phyloP scores from a whole-genome alignment of 2,329 filamentous ascomycete genomes.

The Neofusicoccum sp. region DNA sequence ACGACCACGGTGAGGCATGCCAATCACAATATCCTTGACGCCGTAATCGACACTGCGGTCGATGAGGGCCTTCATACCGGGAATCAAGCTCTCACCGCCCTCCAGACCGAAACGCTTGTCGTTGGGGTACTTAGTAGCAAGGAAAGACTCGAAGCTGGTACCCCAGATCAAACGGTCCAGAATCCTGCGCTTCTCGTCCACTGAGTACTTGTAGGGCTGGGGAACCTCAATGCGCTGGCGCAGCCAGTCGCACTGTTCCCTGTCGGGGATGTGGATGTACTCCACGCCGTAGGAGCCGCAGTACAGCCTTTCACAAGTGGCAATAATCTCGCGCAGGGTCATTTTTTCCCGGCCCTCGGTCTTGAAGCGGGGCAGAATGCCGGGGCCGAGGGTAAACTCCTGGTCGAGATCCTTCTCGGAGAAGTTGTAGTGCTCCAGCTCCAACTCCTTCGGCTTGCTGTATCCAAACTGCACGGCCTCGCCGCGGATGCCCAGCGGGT shows the following conservation, averaged over 20 bases:
- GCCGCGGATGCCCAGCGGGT: conserved; percentile 89
- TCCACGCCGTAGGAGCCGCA: conserved; percentile 96
- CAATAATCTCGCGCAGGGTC: conserved; percentile 92
- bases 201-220: conserved; percentile 91
- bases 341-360: conserved; percentile 88
- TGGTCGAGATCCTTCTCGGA: conserved; percentile 89
- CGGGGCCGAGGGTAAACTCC: conserved; percentile 88
- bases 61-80: conserved; percentile 98
- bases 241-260: conserved; percentile 98
- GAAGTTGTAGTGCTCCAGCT: conserved; percentile 92
- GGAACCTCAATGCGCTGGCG: conserved; percentile 93
- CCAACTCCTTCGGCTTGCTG: conserved; percentile 85
- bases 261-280: conserved; percentile 98
- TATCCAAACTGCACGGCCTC: conserved; percentile 82
- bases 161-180: conserved; percentile 98
- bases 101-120: conserved; percentile 99
- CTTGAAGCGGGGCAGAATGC: conserved; percentile 92
- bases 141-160: conserved; percentile 93
- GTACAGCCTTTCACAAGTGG: conserved; percentile 91
- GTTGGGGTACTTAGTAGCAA: conserved; percentile 97
- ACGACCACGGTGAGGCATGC: conserved; percentile 98
- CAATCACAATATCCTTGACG: conserved; percentile 98
- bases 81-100: conserved; percentile 93
- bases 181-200: conserved; percentile 97
- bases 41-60: conserved; percentile 98